These are phyloP conservation scores for Trypethelium eluteriae DNA, from an alignment of 495 filamentous ascomycete genomes.

Conservation along the genomic window DNA sequence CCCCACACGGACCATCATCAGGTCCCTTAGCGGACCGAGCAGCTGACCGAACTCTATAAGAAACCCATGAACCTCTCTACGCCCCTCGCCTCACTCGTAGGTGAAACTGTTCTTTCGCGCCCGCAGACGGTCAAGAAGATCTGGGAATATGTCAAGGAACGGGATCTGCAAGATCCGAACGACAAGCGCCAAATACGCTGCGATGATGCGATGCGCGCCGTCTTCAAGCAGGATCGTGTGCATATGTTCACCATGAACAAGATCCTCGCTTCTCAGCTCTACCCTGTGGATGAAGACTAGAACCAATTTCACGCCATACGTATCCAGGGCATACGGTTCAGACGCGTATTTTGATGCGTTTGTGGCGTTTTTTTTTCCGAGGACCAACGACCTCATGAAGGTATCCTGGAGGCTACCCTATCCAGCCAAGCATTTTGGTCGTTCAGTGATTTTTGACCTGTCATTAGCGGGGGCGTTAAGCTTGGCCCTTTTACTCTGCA, in stretches of 20 bases:
- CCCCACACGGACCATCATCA: no score
- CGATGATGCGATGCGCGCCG: conserved; percentile 78
- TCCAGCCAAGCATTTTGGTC: not conserved
- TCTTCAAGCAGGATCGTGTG: conserved; percentile 84
- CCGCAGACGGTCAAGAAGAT: conserved; percentile 93
- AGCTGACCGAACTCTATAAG: conserved; percentile 31
- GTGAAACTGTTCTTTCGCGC: conserved; percentile 66
- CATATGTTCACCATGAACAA: conserved; percentile 99
- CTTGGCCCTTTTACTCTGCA: not conserved
- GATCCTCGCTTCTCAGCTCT: conserved; percentile 61
- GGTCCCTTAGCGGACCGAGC: not conserved
- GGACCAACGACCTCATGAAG: no score
- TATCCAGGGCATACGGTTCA: not conserved
- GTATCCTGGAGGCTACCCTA: no score
- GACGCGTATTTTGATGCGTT: not conserved
- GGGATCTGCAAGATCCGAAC: conserved; percentile 78
- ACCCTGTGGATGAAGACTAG: conserved; percentile 49
- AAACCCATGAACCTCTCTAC: conserved; percentile 61
- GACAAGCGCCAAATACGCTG: conserved; percentile 89
- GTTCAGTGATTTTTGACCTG: not conserved
- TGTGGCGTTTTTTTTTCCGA: not conserved
- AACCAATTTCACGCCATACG: not conserved
- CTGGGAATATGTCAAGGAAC: conserved; percentile 85
- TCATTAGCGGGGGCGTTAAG: conserved; percentile 10
- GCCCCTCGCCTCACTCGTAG: conserved; percentile 54